Base-by-base conservation (phyloP, 441 rosid species). In the Pelargonium myrrhifolium region DNA sequence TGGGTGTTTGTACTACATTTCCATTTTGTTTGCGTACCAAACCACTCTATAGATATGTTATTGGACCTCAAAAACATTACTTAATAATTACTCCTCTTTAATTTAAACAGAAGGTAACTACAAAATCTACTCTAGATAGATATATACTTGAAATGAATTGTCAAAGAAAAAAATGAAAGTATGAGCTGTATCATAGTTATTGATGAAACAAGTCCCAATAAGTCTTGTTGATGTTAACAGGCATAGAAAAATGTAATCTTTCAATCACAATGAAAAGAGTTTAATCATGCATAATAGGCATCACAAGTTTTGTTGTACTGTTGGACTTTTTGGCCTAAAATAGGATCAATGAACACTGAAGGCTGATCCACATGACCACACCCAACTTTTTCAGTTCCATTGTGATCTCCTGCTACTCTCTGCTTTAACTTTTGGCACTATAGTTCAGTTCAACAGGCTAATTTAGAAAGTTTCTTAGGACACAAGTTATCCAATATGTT, bases 151-250 rank as follows among this genome's bases (percentile, higher is more conserved):
- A 47, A 47, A 47, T 47, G 53, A 47, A 47, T 10, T 47, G 53
- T 47, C 53, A 47, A 47, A 47, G 53, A 47, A 4, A 47, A 47
- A 10, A 47, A 11, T 2, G 2, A 12, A 4, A 47, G 55, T n/a
- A 47, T n/a, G 14, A 47, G 55, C 17, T 47, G 55, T 47, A 11
- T 11, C 17, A 47, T n/a, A 47, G 55, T 47, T 11, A 49, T 49
- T 49, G 55, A n/a, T 49, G 55, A 49, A 49, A 49, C 55, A 49
- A 49, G 55, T 49, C 55, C 55, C 55, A 15, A n/a, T n/a, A 49
- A 49, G 55, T 49, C 55, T 49, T 49, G 55, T 49, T 49, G 55
- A 49, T 49, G 55, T 49, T 49, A 49, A 49, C 55, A 49, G n/a
- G 55, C 55, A 49, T 49, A 49, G 55, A 49, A 49, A 49, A 49